Evolutionary conservation across 2,329 filamentous ascomycete species (phyloP), one percentile per base, ranked within the genome.

Genomic region (Pseudogymnoascus sp.): DNA sequence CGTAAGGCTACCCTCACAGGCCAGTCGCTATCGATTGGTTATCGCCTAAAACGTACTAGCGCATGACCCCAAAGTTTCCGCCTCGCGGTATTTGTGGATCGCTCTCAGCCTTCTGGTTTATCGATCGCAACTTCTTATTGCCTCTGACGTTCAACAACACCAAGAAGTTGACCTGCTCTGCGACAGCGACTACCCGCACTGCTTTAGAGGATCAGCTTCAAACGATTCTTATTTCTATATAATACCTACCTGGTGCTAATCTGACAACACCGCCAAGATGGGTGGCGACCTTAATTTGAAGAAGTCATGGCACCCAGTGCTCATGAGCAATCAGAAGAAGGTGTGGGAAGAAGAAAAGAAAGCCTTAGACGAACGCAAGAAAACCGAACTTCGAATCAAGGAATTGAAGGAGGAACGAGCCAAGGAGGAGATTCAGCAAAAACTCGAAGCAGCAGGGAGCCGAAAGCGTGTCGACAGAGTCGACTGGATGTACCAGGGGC

Each of bases 401-500:
- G 95, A 99, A 77, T 88, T 96, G 68, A 91, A 93, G 69, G 93
- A 97, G 75, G 96, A 99, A 78, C 87, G 93, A 56, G 88, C 90
- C 59, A 90, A 96, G 68, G 91, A 97, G 75, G 93, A 97, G 75
- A 85, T 97, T 1, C 90, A 97, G 75, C 85, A 87, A 61, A 84
- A 97, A 68, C 91, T 97, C 63, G 95, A 97, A 76, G 88, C 89
- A 2, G 89, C 92, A 0, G 95, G 95, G 38, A 92, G 93, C 63
- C 86, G 84, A 70, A 93, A 91, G 72, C 84, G 88, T 62, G 78
- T 89, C 31, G 88, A 93, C 70, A 87, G 92, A 37, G 93, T 99
- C 25, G 95, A 97, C 71, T 99, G 95, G 91, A 97, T 99, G 91
- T 99, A 99, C 77, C 86, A 89, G 69, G 93, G 93, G 1, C 92